These are phyloP conservation scores for Salix dunnii DNA, from an alignment of 345 rosid genomes.

Conservation along the genomic window DNA sequence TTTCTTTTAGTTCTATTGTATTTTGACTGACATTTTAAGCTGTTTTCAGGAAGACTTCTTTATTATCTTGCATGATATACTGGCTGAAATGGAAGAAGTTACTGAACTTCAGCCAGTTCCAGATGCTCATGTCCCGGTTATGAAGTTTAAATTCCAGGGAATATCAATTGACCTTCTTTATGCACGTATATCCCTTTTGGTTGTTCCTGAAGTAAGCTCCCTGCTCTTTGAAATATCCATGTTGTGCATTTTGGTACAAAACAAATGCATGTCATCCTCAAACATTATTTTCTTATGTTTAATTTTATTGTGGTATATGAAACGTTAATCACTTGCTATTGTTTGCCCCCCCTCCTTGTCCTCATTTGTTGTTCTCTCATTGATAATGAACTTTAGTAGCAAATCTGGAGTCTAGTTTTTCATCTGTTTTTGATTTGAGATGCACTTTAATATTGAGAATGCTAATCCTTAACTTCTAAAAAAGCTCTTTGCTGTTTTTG, in stretches of 20 bases:
- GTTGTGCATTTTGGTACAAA: neutral
- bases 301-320: neutral
- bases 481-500: neutral
- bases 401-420: neutral
- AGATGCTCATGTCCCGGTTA: slow-evolving; percentile 32
- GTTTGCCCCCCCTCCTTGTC: neutral
- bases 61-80: slow-evolving; percentile 24
- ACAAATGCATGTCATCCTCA: too few species aligned
- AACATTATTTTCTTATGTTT: neutral
- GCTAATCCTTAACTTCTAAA: neutral
- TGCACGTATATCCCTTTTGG: slow-evolving; percentile 30
- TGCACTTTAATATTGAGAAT: neutral
- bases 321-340: neutral
- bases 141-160: slow-evolving; percentile 32
- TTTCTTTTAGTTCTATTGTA: slow-evolving; percentile 1
- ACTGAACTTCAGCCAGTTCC: slow-evolving; percentile 31
- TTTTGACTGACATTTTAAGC: neutral
- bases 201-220: slow-evolving; percentile 29
- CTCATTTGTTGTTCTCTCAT: neutral
- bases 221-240: neutral
- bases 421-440: neutral
- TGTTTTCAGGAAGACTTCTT: slow-evolving; percentile 28
- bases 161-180: slow-evolving; percentile 36
- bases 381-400: neutral
- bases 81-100: slow-evolving; percentile 31